Evolutionary conservation across 345 rosid genomes (phyloP), one percentile per base, ranked within the genome.

Genomic region (Litchi chinensis): DNA sequence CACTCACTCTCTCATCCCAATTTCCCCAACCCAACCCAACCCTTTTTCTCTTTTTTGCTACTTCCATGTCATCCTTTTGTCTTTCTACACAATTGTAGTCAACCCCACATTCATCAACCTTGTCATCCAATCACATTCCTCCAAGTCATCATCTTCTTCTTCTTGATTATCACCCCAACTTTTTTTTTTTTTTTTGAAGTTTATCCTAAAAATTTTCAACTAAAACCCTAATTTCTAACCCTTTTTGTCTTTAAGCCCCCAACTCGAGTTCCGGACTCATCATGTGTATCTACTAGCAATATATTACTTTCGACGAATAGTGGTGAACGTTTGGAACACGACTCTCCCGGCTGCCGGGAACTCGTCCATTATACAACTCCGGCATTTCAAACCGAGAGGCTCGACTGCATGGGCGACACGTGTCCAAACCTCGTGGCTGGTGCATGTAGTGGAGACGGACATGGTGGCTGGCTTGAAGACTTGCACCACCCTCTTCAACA

Each of bases 381-480:
- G 89, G 83, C 97, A 84, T 84, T 91, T 93, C 73, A 93, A 65
- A 10, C 95, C 98, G 12, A 93, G 85, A 2, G 92, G 92, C 79
- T 88, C 92, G 41, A 93, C 65, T 0, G 92, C 88, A 4, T 69
- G 88, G n/a, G 88, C 92, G 18, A 93, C 89, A 16, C 92, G 88
- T 40, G 90, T 81, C 82, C 94, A 91, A 5, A 88, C 88, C 73
- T 91, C 93, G 59, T 56, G 80, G 78, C 89, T 78, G 16, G 69
- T 22, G 82, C 90, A 83, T 0, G 99, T 96, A 11, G 89, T 88
- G 4, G 99, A 88, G 21, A 97, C 85, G 0, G 98, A 91, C 80
- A 96, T 60, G 18, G 83, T 84, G 0, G 77, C 89, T 4, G 99
- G 99, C 65, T 93, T 90, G 88, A 96, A 96, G 62, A 94, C 97